phyloP scores from a whole-genome alignment of 2,329 filamentous ascomycete species.

The Sporothrix pallida region DNA sequence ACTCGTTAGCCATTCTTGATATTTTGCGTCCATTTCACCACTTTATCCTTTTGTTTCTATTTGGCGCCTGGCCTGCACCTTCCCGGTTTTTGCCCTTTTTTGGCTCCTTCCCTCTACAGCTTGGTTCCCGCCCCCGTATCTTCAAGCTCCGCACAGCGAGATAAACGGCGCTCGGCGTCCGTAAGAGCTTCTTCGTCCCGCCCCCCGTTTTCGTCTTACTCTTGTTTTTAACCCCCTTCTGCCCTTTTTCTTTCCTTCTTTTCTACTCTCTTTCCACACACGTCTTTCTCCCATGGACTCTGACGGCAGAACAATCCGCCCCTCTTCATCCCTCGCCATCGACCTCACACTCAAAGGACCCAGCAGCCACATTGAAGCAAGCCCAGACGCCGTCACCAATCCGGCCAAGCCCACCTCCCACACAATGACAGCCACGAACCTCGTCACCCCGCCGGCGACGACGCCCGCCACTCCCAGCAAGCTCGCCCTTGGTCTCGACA shows the following conservation, averaged over 20 bases:
- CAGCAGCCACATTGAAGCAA: slow-evolving; percentile 15
- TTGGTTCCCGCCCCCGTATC: neutral
- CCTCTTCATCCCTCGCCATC: slow-evolving; percentile 28
- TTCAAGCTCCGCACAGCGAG: slow-evolving; percentile 4
- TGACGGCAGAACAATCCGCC: slow-evolving; percentile 8
- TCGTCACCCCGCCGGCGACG: slow-evolving; percentile 11
- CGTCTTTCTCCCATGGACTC: slow-evolving; percentile 12
- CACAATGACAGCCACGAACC: slow-evolving; percentile 31
- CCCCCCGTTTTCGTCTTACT: neutral
- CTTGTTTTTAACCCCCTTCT: neutral
- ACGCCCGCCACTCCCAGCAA: neutral
- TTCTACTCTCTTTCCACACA: neutral
- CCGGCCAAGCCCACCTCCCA: neutral
- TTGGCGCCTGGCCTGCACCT: neutral
- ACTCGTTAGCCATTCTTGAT: neutral
- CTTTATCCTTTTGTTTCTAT: neutral
- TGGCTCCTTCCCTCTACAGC: slow-evolving; percentile 3
- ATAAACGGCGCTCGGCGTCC: slow-evolving; percentile 15
- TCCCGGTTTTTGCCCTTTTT: neutral
- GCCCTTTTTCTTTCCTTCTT: neutral
- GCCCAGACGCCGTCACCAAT: neutral
- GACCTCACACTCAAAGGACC: slow-evolving; percentile 19
- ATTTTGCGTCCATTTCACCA: neutral
- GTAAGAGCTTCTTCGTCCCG: neutral
- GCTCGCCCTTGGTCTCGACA: slow-evolving; percentile 46